A percentile compares a stretch with the other conserved stretches of the same genome.
phyloP scores from a whole-genome alignment of 2,329 filamentous ascomycete genomes.

The Neonectria magnoliae region DNA sequence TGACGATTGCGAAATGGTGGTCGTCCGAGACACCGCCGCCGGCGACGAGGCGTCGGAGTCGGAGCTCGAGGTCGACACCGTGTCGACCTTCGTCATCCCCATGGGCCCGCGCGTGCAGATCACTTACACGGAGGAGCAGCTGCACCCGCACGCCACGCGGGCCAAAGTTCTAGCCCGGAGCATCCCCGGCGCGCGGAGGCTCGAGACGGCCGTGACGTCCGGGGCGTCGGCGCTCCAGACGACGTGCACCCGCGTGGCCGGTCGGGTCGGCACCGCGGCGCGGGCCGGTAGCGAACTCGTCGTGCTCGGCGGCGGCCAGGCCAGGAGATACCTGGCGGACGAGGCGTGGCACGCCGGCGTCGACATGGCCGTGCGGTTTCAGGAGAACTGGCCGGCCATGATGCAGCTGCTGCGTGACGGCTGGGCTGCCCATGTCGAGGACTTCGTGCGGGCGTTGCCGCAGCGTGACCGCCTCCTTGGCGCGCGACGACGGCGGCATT shows the following conservation, averaged over 20 bases:
- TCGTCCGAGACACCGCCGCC: not conserved
- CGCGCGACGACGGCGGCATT: conserved; percentile 2
- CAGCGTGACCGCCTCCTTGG: conserved; percentile 20
- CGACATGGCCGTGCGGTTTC: not conserved
- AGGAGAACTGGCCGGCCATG: conserved; percentile 14
- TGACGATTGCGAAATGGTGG: not conserved
- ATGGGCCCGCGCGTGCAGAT: not conserved
- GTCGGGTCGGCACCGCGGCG: not conserved
- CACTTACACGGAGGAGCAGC: not conserved
- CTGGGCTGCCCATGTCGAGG: not conserved
- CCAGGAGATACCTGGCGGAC: conserved; percentile 6
- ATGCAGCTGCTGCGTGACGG: conserved; percentile 5
- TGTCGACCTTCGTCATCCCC: not conserved
- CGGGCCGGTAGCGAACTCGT: conserved; percentile 13
- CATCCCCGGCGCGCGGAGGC: not conserved
- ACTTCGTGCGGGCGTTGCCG: conserved; percentile 16
- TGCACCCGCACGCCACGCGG: not conserved
- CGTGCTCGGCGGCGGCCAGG: conserved; percentile 9
- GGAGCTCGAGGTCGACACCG: not conserved
- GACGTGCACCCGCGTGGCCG: conserved; percentile 17
- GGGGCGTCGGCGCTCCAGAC: not conserved
- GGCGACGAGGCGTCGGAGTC: not conserved
- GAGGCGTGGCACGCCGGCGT: conserved; percentile 17
- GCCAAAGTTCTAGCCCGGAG: not conserved
- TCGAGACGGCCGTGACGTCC: not conserved